Conservation (phyloP, 2,329 filamentous ascomycete species). For the Pestalotiopsis sp. region DNA sequence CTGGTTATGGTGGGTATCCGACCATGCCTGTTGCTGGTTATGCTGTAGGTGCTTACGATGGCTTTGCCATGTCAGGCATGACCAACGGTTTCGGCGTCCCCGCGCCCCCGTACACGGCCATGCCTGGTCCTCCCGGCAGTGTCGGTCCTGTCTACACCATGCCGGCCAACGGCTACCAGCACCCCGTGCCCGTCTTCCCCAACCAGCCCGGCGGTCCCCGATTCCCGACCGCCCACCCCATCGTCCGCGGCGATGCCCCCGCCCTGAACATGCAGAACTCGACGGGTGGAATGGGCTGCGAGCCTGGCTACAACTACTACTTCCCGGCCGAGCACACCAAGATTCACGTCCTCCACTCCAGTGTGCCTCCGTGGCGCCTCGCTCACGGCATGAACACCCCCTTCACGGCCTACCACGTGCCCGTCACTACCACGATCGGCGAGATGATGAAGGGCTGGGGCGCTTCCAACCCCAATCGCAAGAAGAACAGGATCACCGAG, state of each 20-base stretch:
- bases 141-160: conserved; percentile 23
- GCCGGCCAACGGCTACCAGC: conserved; percentile 21
- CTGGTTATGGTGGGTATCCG: conserved; percentile 2
- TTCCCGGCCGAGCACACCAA: conserved; percentile 62
- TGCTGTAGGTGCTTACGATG: conserved; percentile 1
- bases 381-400: conserved; percentile 42
- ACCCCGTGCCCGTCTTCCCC: conserved; percentile 25
- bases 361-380: conserved; percentile 56
- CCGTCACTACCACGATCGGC: conserved; percentile 52
- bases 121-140: conserved; percentile 18
- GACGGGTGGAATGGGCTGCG: conserved; percentile 59
- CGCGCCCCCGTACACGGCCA: not conserved
- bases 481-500: conserved; percentile 62
- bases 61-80: conserved; percentile 18
- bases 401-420: conserved; percentile 55
- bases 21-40: not conserved
- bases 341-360: conserved; percentile 58
- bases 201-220: conserved; percentile 33
- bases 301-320: conserved; percentile 66
- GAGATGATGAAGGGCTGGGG: conserved; percentile 64
- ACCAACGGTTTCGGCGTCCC: conserved; percentile 18
- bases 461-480: conserved; percentile 49
- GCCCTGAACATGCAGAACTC: conserved; percentile 59
- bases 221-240: conserved; percentile 43
- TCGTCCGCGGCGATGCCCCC: conserved; percentile 47